These are phyloP conservation scores for Fraxinus velutina DNA, from an alignment of 305 asterid species.

Conservation along the genomic window DNA sequence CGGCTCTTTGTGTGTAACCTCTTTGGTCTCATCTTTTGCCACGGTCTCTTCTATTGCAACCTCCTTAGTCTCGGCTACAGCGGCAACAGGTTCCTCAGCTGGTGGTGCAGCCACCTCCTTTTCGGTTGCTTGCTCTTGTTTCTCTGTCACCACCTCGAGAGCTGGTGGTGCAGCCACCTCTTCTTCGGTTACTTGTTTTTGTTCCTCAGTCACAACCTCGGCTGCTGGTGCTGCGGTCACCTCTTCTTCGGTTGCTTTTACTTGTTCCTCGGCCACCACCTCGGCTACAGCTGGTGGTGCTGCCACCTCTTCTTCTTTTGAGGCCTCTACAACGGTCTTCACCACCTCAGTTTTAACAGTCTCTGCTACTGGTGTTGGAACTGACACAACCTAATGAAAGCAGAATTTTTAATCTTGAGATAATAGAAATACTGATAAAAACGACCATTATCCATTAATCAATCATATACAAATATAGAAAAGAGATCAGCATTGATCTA, in stretches of 20 bases:
- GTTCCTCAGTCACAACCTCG: conserved; percentile 10
- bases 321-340: background rate
- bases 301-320: background rate
- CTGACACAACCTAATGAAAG: conserved; percentile 22
- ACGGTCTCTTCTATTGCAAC: conserved; percentile 23
- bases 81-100: conserved; percentile 23
- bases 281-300: background rate
- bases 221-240: conserved; percentile 10
- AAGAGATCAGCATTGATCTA: background rate
- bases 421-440: background rate
- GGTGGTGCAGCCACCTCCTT: conserved; percentile 19
- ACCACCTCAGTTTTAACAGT: background rate
- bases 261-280: conserved; percentile 5
- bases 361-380: conserved; percentile 4
- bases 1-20: conserved; percentile 10
- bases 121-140: conserved; percentile 15
- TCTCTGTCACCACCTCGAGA: conserved; percentile 1
- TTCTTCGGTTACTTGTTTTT: conserved; percentile 21
- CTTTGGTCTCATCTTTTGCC: conserved; percentile 8
- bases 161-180: conserved; percentile 14
- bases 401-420: background rate
- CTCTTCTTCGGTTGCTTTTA: conserved; percentile 10
- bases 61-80: conserved; percentile 16
- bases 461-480: background rate
- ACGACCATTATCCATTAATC: background rate